Base-by-base conservation (phyloP, 106 monocot genomes). In the Cymbidium sinense region DNA sequence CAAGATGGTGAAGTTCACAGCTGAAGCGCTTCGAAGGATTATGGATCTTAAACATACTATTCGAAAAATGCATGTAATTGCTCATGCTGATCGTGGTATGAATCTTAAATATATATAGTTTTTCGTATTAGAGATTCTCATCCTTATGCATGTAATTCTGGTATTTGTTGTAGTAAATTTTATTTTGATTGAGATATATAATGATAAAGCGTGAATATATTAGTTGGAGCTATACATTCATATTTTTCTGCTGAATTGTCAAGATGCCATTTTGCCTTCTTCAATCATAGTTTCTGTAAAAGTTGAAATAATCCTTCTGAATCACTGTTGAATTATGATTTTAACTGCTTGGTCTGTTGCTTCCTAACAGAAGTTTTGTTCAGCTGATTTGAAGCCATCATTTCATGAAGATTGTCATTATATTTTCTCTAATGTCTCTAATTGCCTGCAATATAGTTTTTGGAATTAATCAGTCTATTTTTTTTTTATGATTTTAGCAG, bases 1-100 rank as follows among this genome's bases (percentile, higher is more conserved):
- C 80, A 86, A 83, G 86, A 86, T 86, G 88, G 85, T 88, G 85
- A 88, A 86, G 83, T 85, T 88, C 64, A 88, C 83, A 65, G 88
- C 72, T 3, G 88, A 88, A 36, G 83, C 76, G 85, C 85, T 88
- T 34, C 88, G 88, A 11, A 78, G 83, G 74, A 88, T 85, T 76
- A 88, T 88, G 88, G 88, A 88, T 51, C 33, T 81, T 81, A 88
- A 88, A 52, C 83, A 88, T 77, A 88, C 86, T 54, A 88, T 88
- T 70, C 51, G 85, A 19, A 88, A 88, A 55, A 83, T 88, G 85
- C 82, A 84, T 41, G 85, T 88, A 37, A 88, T 88, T 62, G 86
- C 86, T 21, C 86, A 87, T 81, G 86, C 83, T 43, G 86, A 83
- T 81, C 87, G 84, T 76, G 87, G 87, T n/a, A n/a, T n/a, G 74